Percentiles rank a stretch among this genome's conserved stretches.
phyloP scores from a whole-genome alignment of 371 early-diverging fungal species.

The Scutellospora calospora region DNA sequence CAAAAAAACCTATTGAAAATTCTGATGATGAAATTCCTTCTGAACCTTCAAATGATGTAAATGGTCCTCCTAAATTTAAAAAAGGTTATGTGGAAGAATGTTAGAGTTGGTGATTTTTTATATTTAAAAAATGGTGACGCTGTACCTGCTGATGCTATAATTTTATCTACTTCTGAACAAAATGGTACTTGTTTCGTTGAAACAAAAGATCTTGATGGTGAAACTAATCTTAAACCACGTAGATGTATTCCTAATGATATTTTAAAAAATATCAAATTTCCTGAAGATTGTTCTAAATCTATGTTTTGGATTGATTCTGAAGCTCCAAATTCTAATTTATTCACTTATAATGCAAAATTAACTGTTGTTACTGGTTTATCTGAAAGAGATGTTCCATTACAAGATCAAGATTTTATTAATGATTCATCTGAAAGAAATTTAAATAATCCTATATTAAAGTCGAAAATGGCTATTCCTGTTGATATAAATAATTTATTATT shows the following conservation, averaged over 20 bases:
- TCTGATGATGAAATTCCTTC: slow-evolving; percentile 7
- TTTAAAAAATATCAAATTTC: slow-evolving; percentile 61
- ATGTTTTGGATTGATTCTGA: slow-evolving; percentile 75
- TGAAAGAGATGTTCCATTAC: not conserved
- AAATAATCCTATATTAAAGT: not conserved
- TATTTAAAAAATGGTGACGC: slow-evolving; percentile 82
- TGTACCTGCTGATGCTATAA: slow-evolving; percentile 91
- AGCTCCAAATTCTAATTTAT: slow-evolving; percentile 75
- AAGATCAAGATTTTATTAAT: not conserved
- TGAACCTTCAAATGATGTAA: slow-evolving; percentile 31
- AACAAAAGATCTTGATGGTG: slow-evolving; percentile 96
- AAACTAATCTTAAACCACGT: slow-evolving; percentile 92
- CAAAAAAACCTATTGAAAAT: not conserved
- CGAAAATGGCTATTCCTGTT: slow-evolving; percentile 64
- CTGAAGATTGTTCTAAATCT: slow-evolving; percentile 68
- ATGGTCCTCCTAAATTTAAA: slow-evolving; percentile 49
- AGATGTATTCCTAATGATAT: slow-evolving; percentile 66
- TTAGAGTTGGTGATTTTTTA: slow-evolving; percentile 94
- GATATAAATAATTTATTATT: slow-evolving; percentile 86
- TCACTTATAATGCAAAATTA: slow-evolving; percentile 66
- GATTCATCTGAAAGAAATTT: not conserved
- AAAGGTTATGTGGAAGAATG: slow-evolving; percentile 69
- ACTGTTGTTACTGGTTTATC: slow-evolving; percentile 48
- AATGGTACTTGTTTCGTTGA: slow-evolving; percentile 88
- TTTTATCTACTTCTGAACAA: slow-evolving; percentile 81